Evolutionary conservation across 106 monocot species (phyloP).

Genomic region (Dendrobium chrysotoxum): DNA sequence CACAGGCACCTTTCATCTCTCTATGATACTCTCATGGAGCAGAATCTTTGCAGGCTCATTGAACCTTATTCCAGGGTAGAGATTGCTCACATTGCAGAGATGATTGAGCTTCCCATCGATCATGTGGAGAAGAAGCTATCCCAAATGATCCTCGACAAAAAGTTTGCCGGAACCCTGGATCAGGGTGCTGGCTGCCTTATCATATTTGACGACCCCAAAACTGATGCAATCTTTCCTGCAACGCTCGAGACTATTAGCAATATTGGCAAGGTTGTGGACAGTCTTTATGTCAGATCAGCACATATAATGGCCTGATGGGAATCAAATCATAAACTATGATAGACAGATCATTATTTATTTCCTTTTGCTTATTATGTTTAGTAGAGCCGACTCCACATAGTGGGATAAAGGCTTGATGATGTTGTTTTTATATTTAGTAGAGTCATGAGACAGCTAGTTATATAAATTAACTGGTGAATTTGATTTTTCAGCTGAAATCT

Average conservation of each 20-base stretch:
- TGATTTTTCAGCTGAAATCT: too few relatives aligned
- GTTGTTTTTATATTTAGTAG: too few relatives aligned
- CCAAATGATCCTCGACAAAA: conserved; percentile 95
- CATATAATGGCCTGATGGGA: conserved; percentile 52
- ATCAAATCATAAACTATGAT: not conserved
- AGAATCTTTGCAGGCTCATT: conserved; percentile 88
- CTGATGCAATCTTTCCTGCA: conserved; percentile 74
- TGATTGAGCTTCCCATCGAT: conserved; percentile 67
- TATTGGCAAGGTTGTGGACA: conserved; percentile 94
- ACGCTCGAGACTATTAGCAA: conserved; percentile 75
- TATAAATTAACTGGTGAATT: too few relatives aligned
- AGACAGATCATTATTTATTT: not conserved
- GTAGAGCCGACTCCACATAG: too few relatives aligned
- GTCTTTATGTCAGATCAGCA: conserved; percentile 81
- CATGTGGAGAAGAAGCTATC: conserved; percentile 94
- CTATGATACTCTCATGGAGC: conserved; percentile 92
- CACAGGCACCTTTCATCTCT: conserved; percentile 87
- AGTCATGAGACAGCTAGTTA: too few relatives aligned
- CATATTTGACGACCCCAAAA: conserved; percentile 73
- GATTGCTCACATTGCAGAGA: conserved; percentile 66
- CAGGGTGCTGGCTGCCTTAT: conserved; percentile 83
- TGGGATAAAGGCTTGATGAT: too few relatives aligned
- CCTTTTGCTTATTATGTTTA: too few relatives aligned
- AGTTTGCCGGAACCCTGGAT: conserved; percentile 88
- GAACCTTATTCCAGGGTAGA: conserved; percentile 87